phyloP scores from a whole-genome alignment of 2,329 filamentous ascomycete genomes.

The Penicillium aurantiogriseum region DNA sequence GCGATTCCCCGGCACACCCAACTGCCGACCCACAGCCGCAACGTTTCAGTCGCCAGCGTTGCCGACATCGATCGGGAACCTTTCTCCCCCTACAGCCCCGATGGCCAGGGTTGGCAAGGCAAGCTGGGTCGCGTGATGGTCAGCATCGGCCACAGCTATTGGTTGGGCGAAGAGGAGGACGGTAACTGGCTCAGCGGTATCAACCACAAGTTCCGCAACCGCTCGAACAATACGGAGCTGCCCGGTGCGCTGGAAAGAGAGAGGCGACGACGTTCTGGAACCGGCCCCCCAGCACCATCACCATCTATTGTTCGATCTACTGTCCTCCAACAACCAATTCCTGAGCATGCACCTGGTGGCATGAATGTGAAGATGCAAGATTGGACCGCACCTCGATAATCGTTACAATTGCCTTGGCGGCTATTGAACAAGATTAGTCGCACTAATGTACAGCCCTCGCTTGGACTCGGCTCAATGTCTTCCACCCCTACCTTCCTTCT shows the following conservation, averaged over 20 bases:
- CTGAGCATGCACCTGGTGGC: constrained; percentile 26
- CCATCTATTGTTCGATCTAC: constrained; percentile 37
- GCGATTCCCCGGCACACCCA: constrained; percentile 42
- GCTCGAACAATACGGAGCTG: constrained; percentile 42
- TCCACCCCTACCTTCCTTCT: not conserved
- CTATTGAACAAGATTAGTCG: not conserved
- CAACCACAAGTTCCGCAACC: constrained; percentile 59
- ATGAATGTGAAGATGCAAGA: constrained; percentile 41
- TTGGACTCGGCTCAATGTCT: not conserved
- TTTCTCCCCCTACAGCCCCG: constrained; percentile 67
- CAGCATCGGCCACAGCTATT: constrained; percentile 70
- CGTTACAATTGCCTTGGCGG: not conserved
- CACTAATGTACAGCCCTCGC: not conserved
- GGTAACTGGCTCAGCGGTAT: constrained; percentile 67
- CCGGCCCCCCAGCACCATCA: constrained; percentile 52
- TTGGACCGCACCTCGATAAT: constrained; percentile 33
- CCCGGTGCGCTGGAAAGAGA: constrained; percentile 54
- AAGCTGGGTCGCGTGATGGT: constrained; percentile 78
- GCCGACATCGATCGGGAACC: constrained; percentile 58
- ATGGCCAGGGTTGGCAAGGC: constrained; percentile 76
- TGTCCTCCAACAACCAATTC: constrained; percentile 34
- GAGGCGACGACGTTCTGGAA: constrained; percentile 60
- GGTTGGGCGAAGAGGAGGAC: constrained; percentile 66
- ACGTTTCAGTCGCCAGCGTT: constrained; percentile 48
- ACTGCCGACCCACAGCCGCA: constrained; percentile 43